phyloP scores from a whole-genome alignment of 208 protist species.

The Wallacemonas sp. region DNA sequence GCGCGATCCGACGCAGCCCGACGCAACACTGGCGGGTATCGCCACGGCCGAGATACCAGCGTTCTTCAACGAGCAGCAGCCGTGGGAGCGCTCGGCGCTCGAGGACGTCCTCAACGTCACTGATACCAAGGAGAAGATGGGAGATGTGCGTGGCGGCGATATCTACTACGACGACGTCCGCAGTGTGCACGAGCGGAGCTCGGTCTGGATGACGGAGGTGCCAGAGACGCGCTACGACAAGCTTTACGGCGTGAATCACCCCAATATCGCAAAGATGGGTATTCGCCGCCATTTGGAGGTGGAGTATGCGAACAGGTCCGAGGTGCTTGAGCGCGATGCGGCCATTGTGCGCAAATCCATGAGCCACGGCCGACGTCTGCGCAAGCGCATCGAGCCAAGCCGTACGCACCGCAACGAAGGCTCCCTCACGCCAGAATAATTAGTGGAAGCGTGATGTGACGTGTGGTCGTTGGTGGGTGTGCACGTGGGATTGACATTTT shows the following conservation, averaged over 20 bases:
- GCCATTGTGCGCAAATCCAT: constrained; percentile 72
- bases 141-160: constrained; percentile 80
- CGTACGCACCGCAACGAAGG: constrained; percentile 80
- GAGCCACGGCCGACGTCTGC: constrained; percentile 68
- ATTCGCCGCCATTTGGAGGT: constrained; percentile 80
- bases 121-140: constrained; percentile 50
- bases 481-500: too few species aligned
- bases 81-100: constrained; percentile 75
- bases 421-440: constrained; percentile 24
- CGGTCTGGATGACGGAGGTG: constrained; percentile 86
- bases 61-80: constrained; percentile 74
- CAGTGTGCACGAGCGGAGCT: constrained; percentile 74
- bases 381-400: constrained; percentile 64
- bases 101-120: constrained; percentile 63
- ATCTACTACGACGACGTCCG: constrained; percentile 77
- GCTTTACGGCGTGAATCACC: constrained; percentile 83
- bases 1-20: constrained; percentile 64
- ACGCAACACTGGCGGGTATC: constrained; percentile 46
- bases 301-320: constrained; percentile 80
- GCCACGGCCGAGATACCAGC: constrained; percentile 69
- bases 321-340: constrained; percentile 78
- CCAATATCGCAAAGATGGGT: constrained; percentile 83
- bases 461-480: not conserved
- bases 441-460: constrained; percentile 16
- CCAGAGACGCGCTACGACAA: constrained; percentile 90